Base-by-base conservation (phyloP, 2,329 filamentous ascomycete species). In the Parascedosporium putredinis region DNA sequence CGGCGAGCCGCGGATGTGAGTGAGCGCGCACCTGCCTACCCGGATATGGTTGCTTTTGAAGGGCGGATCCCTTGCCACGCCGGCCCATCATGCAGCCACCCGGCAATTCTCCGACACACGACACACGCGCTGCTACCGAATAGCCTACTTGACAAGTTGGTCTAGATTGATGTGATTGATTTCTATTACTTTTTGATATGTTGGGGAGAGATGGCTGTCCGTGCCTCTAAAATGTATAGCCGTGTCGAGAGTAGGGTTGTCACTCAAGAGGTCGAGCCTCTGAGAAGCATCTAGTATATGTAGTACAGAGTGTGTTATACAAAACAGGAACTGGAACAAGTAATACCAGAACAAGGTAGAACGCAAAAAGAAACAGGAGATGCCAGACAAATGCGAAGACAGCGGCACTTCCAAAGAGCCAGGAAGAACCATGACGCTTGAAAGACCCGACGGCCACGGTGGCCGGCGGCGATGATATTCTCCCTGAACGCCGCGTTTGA, bases 401-500 rank as follows among this genome's bases (percentile, higher is more conserved):
- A n/a, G n/a, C n/a, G n/a, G n/a, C n/a, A n/a, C n/a, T n/a, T n/a
- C n/a, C n/a, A n/a, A n/a, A n/a, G n/a, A n/a, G n/a, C n/a, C 38
- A 42, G 23, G 38, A 16, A 42, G 38, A 20, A 23, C 25, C 24
- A 1, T 23, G 36, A 22, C 36, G 22, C 47, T 33, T 24, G 16
- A 49, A 20, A 18, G 24, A 24, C 27, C n/a, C 16, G 33, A 38
- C 8, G 10, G 18, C n/a, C n/a, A n/a, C n/a, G n/a, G n/a, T n/a
- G n/a, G n/a, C n/a, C n/a, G 5, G 18, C 14, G 36, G 47, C 33
- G 25, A 16, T 40, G 25, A 22, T 25, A 42, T 43, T 36, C 36
- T 49, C 33, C 25, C 31, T n/a, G n/a, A 38, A 49, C 47, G 47
- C 47, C 47, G 36, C 24, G 24, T n/a, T n/a, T n/a, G n/a, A n/a